These are phyloP conservation scores for Plenodomus lindquistii DNA, from an alignment of 2,329 filamentous ascomycete genomes.

Conservation along the genomic window DNA sequence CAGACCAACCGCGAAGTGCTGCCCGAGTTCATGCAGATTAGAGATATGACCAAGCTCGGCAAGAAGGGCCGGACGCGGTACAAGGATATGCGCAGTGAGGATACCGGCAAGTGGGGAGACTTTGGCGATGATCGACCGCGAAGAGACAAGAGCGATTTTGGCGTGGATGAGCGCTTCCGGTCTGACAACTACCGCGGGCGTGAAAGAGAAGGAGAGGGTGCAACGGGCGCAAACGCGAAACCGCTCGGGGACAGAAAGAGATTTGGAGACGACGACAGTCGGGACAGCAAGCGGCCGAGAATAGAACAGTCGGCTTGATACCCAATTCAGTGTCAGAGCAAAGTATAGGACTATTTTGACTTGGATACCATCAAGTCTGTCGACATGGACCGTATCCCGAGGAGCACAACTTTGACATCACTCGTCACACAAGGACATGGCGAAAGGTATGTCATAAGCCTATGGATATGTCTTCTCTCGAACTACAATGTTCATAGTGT, in stretches of 20 bases:
- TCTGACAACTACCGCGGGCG: constrained; percentile 59
- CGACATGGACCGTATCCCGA: neutral
- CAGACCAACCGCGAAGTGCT: constrained; percentile 79
- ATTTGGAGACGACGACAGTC: constrained; percentile 43
- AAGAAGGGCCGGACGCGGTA: constrained; percentile 92
- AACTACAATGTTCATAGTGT: neutral
- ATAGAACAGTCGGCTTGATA: constrained; percentile 38
- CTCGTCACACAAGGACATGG: neutral
- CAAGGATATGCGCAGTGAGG: constrained; percentile 82
- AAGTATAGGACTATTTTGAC: neutral
- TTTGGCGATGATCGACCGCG: constrained; percentile 56
- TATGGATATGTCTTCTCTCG: too few species aligned
- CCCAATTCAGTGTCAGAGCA: neutral
- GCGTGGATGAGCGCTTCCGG: constrained; percentile 68
- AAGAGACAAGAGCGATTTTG: constrained; percentile 47
- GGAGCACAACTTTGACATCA: neutral
- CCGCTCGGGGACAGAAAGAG: constrained; percentile 67
- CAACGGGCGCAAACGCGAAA: constrained; percentile 71
- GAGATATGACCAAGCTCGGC: constrained; percentile 92
- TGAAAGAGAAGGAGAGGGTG: constrained; percentile 47
- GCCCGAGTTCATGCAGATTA: constrained; percentile 87
- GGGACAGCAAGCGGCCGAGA: constrained; percentile 51
- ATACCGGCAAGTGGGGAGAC: constrained; percentile 85
- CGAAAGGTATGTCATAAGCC: neutral
- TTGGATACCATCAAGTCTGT: neutral